Evolutionary conservation across 2,329 filamentous ascomycete species (phyloP).

Genomic region (Pseudocercospora cruenta): DNA sequence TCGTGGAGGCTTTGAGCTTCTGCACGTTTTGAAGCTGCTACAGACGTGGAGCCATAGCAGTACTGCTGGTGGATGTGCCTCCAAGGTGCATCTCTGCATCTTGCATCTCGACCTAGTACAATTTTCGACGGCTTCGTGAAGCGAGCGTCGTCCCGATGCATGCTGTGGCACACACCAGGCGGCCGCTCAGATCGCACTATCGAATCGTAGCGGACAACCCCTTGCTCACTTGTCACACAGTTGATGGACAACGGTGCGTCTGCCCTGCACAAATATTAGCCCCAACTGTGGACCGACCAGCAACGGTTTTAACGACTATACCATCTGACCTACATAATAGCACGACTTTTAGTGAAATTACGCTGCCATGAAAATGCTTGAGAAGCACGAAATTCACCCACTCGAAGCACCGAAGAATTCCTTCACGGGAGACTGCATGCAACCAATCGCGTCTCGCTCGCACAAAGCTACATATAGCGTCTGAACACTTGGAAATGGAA

Average conservation of each 20-base stretch:
- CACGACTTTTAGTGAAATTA: neutral
- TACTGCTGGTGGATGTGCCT: neutral
- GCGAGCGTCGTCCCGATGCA: neutral
- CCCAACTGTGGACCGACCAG: neutral
- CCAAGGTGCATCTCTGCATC: neutral
- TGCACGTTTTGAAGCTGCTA: neutral
- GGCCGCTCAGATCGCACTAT: neutral
- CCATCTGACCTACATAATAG: neutral
- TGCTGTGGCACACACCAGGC: neutral
- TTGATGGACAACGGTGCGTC: neutral
- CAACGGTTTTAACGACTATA: constrained; percentile 1
- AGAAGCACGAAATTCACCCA: neutral
- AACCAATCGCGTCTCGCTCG: too few relatives aligned
- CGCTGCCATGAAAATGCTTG: neutral
- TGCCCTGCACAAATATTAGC: neutral
- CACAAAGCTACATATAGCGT: too few relatives aligned
- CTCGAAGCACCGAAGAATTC: neutral
- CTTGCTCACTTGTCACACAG: neutral
- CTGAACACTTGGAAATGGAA: too few relatives aligned
- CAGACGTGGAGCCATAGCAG: neutral
- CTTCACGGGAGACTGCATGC: neutral
- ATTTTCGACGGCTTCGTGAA: neutral
- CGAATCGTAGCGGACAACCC: neutral
- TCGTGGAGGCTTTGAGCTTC: neutral
- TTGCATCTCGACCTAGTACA: neutral